phyloP scores from a whole-genome alignment of 176 grass and related monocot genomes.

The Pontederia crassipes region DNA sequence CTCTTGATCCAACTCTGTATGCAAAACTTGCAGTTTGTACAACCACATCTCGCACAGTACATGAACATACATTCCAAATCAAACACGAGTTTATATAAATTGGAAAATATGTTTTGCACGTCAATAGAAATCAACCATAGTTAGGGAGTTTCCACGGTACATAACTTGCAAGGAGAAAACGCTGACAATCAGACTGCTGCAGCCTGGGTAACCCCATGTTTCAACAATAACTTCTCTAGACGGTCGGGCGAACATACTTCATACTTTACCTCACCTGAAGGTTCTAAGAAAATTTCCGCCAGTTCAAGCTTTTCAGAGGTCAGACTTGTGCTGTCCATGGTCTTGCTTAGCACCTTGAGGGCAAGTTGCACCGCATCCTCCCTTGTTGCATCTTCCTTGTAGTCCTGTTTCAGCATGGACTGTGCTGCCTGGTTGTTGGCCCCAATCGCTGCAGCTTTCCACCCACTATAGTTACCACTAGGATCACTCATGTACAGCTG shows the following conservation, averaged over 20 bases:
- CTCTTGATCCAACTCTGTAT: no score
- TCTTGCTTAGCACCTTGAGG: background rate
- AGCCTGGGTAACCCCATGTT: background rate
- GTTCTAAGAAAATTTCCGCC: background rate
- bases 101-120: no score
- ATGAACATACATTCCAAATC: no score
- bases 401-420: background rate
- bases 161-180: no score
- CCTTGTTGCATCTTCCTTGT: background rate
- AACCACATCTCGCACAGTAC: no score
- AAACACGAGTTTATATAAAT: no score
- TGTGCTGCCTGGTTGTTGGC: background rate
- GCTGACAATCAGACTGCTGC: background rate
- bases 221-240: background rate
- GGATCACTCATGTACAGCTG: conserved; percentile 1
- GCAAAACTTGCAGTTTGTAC: no score
- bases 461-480: background rate
- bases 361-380: background rate
- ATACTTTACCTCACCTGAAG: background rate
- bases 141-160: no score
- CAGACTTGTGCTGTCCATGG: background rate
- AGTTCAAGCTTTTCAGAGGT: background rate
- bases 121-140: no score
- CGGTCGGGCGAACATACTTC: background rate
- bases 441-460: background rate